These are phyloP conservation scores for Yamadazyma trypodendri DNA, from an alignment of 1,139 yeast species.

Conservation along the genomic window DNA sequence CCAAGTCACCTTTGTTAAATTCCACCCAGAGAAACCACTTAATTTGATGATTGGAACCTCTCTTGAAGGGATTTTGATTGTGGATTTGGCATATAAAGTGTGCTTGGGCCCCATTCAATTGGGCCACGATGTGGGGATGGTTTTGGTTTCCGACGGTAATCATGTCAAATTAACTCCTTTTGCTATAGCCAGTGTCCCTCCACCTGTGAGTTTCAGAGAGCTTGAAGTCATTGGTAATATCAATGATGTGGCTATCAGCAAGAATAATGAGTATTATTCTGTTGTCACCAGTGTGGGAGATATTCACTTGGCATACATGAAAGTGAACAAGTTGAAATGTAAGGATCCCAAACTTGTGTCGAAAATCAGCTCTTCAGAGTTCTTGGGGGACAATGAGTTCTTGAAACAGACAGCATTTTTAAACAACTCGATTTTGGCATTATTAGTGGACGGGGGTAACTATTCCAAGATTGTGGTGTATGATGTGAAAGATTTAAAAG, in stretches of 20 bases:
- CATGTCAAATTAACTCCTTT: conserved; percentile 80
- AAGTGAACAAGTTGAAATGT: conserved; percentile 25
- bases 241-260: conserved; percentile 62
- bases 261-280: conserved; percentile 60
- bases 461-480: conserved; percentile 52
- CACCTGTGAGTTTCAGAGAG: conserved; percentile 82
- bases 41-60: conserved; percentile 65
- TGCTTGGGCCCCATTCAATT: conserved; percentile 66
- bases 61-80: conserved; percentile 49
- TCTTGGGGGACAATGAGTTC: conserved; percentile 38
- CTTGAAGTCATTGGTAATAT: conserved; percentile 46
- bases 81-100: conserved; percentile 66
- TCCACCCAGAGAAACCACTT: conserved; percentile 90
- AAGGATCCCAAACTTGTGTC: conserved; percentile 47
- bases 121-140: conserved; percentile 76
- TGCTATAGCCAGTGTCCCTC: conserved; percentile 86
- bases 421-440: conserved; percentile 48
- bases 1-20: conserved; percentile 53
- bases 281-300: conserved; percentile 46
- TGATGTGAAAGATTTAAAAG: conserved; percentile 38
- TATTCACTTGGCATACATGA: conserved; percentile 28
- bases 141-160: conserved; percentile 77
- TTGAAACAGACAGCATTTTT: conserved; percentile 67
- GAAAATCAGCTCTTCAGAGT: conserved; percentile 26
- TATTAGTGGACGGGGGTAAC: conserved; percentile 53